Evolutionary conservation across 1,284 basidiomycete species (phyloP), one percentile per base, ranked within the genome.

Genomic region (Irpex rosettiformis): DNA sequence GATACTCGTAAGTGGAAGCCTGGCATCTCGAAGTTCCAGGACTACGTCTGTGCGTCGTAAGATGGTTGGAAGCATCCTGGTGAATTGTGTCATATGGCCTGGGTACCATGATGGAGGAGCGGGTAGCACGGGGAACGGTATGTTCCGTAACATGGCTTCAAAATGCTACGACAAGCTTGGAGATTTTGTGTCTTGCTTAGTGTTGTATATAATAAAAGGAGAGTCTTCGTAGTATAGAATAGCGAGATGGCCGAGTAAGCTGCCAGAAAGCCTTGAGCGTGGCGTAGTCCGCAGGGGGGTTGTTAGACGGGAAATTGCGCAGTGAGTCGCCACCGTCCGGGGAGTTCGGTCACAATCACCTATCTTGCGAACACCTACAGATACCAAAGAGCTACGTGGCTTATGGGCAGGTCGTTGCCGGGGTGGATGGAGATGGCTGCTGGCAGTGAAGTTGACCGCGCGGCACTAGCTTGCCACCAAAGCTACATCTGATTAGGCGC

Each of bases 1-100:
- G 72, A 98, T 93, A 64, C 90, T 94, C 16, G 96, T 97, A 59
- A 99, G 79, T 2, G 96, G 96, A 30, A 99, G 78, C 24, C 96
- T 84, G 2, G 96, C 88, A 74, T 99, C 96, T 64, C 96, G 83
- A 21, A 96, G 88, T 77, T 99, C 96, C 62, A 99, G 87, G 55
- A 99, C 93, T 60, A 99, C 85, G 69, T 94, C 93, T 55, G 91
- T 95, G 64, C 85, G 86, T 52, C 84, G 84, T 49, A 97, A 80
- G 58, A 94, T 78, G 45, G 82, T 76, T 10, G 93, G 91, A 37
- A 97, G 80, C 72, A 85, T 83, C 62, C 87, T 83, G 57, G 89
- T 82, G 65, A 95, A 96, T 69, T 88, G 83, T 72, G 88, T 89
- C 96, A 98, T 99, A 75, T 99, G 96, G 8, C 97, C 96, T 25